Percentiles rank a stretch among this genome's conserved stretches.
phyloP scores from a whole-genome alignment of 306 rosid genomes.

The Dalbergia cochinchinensis region DNA sequence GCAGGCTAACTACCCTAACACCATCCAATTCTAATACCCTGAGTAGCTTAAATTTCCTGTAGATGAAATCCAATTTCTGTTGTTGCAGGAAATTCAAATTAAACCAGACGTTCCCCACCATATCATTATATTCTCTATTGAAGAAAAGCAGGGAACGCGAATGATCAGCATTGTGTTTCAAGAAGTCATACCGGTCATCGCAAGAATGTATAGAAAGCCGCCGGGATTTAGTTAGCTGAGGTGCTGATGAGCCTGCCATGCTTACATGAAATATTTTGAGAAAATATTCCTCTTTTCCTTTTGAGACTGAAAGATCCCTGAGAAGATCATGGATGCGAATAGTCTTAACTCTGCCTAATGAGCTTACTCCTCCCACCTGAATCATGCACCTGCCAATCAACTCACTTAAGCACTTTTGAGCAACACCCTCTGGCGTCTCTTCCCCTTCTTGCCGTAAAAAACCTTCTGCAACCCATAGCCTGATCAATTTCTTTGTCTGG shows the following conservation, averaged over 20 bases:
- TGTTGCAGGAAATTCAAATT: constrained; percentile 44
- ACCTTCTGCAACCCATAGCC: constrained; percentile 60
- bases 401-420: constrained; percentile 53
- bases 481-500: constrained; percentile 52
- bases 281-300: constrained; percentile 53
- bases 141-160: constrained; percentile 57
- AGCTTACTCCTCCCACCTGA: constrained; percentile 56
- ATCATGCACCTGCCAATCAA: constrained; percentile 61
- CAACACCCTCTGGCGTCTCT: constrained; percentile 56
- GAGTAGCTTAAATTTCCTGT: constrained; percentile 53
- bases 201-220: constrained; percentile 58
- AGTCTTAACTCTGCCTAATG: constrained; percentile 55
- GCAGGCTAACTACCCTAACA: constrained; percentile 55
- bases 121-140: constrained; percentile 58
- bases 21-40: constrained; percentile 63
- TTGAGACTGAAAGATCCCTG: constrained; percentile 52
- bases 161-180: constrained; percentile 47
- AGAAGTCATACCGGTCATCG: constrained; percentile 54
- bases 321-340: constrained; percentile 59
- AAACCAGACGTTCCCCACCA: constrained; percentile 32
- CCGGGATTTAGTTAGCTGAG: constrained; percentile 47
- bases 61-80: constrained; percentile 58
- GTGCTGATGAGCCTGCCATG: constrained; percentile 37
- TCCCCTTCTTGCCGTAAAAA: constrained; percentile 55
- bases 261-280: constrained; percentile 43